Percentiles rank a stretch among this genome's conserved stretches.
phyloP scores from a whole-genome alignment of 1,284 basidiomycete species.

The Tetrapyrgos nigripes region DNA sequence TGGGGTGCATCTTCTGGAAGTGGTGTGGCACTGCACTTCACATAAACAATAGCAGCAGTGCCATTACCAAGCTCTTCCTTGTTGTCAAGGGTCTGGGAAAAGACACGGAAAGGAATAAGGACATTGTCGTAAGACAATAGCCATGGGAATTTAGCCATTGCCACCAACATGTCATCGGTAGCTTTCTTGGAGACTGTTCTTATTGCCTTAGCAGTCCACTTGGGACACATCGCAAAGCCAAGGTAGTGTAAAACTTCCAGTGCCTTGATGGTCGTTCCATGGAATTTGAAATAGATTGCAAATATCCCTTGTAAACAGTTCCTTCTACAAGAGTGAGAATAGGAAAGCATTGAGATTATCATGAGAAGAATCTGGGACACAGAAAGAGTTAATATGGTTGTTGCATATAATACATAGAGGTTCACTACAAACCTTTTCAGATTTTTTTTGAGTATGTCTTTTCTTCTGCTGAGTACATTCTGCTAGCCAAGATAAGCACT shows the following conservation, averaged over 20 bases:
- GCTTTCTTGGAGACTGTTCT: slow-evolving; percentile 3
- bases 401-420: neutral
- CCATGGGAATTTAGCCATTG: slow-evolving; percentile 9
- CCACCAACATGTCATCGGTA: slow-evolving; percentile 2
- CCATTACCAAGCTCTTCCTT: slow-evolving; percentile 41
- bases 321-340: slow-evolving; percentile 23
- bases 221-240: slow-evolving; percentile 35
- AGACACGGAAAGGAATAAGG: slow-evolving; percentile 40
- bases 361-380: slow-evolving; percentile 21
- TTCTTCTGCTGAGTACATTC: slow-evolving; percentile 20
- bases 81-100: slow-evolving; percentile 42
- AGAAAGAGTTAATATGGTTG: slow-evolving; percentile 5
- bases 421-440: slow-evolving; percentile 23
- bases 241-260: slow-evolving; percentile 33
- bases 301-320: slow-evolving; percentile 27
- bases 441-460: slow-evolving; percentile 23
- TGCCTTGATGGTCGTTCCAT: slow-evolving; percentile 28
- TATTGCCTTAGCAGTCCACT: slow-evolving; percentile 26
- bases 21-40: slow-evolving; percentile 25
- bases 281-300: slow-evolving; percentile 31
- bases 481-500: slow-evolving; percentile 13
- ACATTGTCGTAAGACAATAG: slow-evolving; percentile 41
- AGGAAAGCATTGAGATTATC: slow-evolving; percentile 23
- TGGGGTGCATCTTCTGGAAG: slow-evolving; percentile 23
- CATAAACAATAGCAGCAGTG: slow-evolving; percentile 41